Base-by-base conservation (phyloP, 176 grass and related monocot species). In the Bromus sterilis region DNA sequence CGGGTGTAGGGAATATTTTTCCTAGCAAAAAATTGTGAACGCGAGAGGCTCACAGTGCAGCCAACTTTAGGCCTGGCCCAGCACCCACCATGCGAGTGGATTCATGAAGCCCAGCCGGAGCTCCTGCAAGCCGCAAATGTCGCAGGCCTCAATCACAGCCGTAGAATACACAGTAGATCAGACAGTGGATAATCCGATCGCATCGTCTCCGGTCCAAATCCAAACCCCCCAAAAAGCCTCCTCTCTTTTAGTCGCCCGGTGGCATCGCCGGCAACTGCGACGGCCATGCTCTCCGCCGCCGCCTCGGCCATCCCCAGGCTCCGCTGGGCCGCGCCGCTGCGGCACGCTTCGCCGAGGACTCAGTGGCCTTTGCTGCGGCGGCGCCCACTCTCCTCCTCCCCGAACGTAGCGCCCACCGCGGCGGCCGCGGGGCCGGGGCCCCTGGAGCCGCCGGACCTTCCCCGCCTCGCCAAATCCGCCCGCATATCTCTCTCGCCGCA, bases 401-500 rank as follows among this genome's bases (percentile, higher is more conserved):
- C 74, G 14, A 30, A 36, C 12, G 56, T 75, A n/a, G 15, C 28
- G 48, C 84, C 71, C 11, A 42, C 81, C 14, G 62, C 68, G 28
- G n/a, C 76, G 81, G 58, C 72, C 40, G 18, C 74, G 3, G 81
- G 75, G 80, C 5, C 71, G 11, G 92, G 82, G 3, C 25, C 84
- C 56, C 83, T 94, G 66, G 88, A 94, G 48, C 78, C 90, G 26
- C 90, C 92, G 31, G 95, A 98, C 75, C 78, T 98, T 18, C 60
- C 88, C 51, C 85, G 80, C 78, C 92, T 98, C 14, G 95, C 92
- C 29, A 74, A 80, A 14, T 82, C 92, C 3, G 92, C 92, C 7
- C 95, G 95, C 61, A 93, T 98, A 88, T 91, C 95, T 7, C 88
- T 98, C 76, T 89, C 92, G 20, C 80, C 70, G 10, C 42, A 87